Evolutionary conservation across 495 filamentous ascomycete genomes (phyloP), one percentile per base, ranked within the genome.

Genomic region (Paragyromitra xinjiangensis): DNA sequence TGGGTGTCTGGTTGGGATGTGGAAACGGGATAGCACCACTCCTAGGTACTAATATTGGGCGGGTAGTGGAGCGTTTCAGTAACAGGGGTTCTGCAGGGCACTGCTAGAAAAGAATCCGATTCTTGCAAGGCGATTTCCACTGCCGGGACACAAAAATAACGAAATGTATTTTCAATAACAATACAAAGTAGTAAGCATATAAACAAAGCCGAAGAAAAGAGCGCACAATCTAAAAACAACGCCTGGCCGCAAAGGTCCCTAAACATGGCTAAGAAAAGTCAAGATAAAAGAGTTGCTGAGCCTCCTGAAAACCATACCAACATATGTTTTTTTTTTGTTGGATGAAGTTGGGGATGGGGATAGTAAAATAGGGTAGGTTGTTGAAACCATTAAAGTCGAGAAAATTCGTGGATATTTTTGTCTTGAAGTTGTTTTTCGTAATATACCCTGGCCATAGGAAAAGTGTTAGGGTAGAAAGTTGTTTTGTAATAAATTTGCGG

Each of bases 371-470:
- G 34, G 26, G 7, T 42, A 40, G 8, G 5, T 58, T 14, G 6
- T 24, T 37, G 53, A 19, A 37, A 29, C 53, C 37, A 59, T 69
- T 6, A 69, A 37, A 55, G 39, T 19, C 24, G 53, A 12, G 66
- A 69, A 29, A 55, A 22, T n/a, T 63, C 37, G 7, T 40, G 22
- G 7, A 63, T 11, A 2, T 63, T 42, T 63, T 37, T n/a, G 34
- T 63, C 59, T 11, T 24, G n/a, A 42, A 63, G 59, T 44, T 59
- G 39, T 14, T 62, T 50, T 62, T 70, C 68, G 68, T 70, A 62
- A 29, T 44, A 70, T 24, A 48, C 16, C 24, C 68, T 70, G n/a
- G 48, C 39, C 16, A 44, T 37, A 45, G 58, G 39, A 62, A 45
- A 29, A 51, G 14, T 40, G 44, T 70, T 56, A 70, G 68, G 16